Base-by-base conservation (phyloP, 2,329 filamentous ascomycete species). In the Pseudohalonectria lignicola region DNA sequence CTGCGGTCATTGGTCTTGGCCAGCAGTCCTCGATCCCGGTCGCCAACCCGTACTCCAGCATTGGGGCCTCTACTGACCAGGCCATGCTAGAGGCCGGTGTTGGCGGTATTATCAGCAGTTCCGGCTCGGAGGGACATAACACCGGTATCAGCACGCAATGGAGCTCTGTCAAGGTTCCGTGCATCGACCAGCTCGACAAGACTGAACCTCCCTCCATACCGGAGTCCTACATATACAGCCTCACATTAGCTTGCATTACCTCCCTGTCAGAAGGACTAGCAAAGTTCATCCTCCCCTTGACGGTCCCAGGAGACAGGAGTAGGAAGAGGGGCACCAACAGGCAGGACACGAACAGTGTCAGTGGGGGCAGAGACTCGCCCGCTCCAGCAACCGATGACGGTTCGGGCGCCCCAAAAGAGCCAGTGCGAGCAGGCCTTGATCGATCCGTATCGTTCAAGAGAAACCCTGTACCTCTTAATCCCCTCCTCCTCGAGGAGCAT, bases 141-240 rank as follows among this genome's bases (percentile, higher is more conserved):
- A 78, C 76, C 1, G 87, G 86, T 8, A 88, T 98, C 52, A 94
- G 87, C 59, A 78, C 74, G 4, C 84, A 94, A 52, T 96, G 87
- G 87, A 98, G 92, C 57, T 74, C 81, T 11, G 74, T 94, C 43
- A 76, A 86, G 36, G 82, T 87, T 10, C 82, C 87, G 5, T 94
- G 86, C 52, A 86, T 96, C 43, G 92, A 98, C 49, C 86, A 94
- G 46, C 74, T 96, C 16, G 92, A 98, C 61, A 98, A 96, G 57
- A 75, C 78, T 0, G 88, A 94, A 34, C 74, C 90, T 1, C 87
- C 90, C 4, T 50, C 66, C 1, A 74, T 94, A 17, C 92, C 92
- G 0, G 90, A 95, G 43, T 94, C 92, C 0, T 98, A 98, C 51
- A 73, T 94, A 7, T 96, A 95, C 60, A 86, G 83, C 44, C 67